Evolutionary conservation across 176 grass and related monocot genomes (phyloP).

Genomic region (Oryza brachyantha): DNA sequence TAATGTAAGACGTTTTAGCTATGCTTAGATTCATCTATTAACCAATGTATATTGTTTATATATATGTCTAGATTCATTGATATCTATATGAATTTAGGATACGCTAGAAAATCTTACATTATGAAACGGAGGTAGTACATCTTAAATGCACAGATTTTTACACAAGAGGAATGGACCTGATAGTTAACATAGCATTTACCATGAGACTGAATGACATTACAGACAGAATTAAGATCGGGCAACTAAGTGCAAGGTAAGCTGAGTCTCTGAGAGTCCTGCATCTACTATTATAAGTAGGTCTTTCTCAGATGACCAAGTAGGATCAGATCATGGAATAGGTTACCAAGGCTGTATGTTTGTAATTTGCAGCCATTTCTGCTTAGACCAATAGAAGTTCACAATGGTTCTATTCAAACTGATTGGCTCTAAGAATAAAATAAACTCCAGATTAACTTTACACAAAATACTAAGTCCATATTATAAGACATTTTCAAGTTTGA

Average conservation of each 20-base stretch:
- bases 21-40: neutral
- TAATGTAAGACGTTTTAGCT: too few species aligned
- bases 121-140: too few species aligned
- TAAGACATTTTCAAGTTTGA: too few species aligned
- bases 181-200: neutral
- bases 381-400: neutral
- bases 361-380: neutral
- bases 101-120: too few species aligned
- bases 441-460: too few species aligned
- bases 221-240: neutral
- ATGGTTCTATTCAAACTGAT: neutral
- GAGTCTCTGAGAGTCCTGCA: neutral
- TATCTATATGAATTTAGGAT: too few species aligned
- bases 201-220: neutral
- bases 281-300: neutral
- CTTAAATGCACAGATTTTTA: neutral
- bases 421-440: constrained; percentile 9
- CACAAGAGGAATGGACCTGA: neutral
- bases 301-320: constrained; percentile 4
- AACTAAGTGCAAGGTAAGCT: neutral
- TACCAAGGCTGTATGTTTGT: neutral
- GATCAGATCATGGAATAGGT: neutral
- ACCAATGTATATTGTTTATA: too few species aligned
- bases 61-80: too few species aligned
- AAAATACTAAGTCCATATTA: too few species aligned